These are phyloP conservation scores for Perkinsus marinus DNA, from an alignment of 169 alveolate species.

Conservation along the genomic window DNA sequence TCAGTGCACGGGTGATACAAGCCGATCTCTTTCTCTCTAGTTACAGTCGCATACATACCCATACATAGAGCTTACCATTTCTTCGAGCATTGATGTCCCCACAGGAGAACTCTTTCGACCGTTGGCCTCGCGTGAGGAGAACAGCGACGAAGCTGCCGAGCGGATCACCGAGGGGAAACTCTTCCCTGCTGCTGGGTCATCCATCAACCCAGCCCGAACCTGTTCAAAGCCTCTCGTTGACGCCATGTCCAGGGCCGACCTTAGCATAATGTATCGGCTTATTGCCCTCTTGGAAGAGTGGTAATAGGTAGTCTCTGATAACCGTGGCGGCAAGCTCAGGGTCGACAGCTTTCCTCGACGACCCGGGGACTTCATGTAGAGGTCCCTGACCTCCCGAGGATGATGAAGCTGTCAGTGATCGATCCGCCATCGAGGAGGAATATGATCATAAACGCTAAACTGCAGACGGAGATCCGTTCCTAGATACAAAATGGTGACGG, in stretches of 20 bases:
- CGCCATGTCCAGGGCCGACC: background rate
- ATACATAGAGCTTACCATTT: background rate
- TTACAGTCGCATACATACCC: background rate
- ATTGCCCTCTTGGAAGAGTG: conserved; percentile 1
- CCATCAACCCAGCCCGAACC: background rate
- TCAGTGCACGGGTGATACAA: too few species aligned
- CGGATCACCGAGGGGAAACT: background rate
- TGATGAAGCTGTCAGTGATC: background rate
- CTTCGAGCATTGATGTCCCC: background rate
- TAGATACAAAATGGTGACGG: too few species aligned
- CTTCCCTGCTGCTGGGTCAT: background rate
- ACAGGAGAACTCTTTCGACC: background rate
- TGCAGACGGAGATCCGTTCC: too few species aligned
- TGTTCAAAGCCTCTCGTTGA: background rate
- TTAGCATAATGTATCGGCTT: background rate
- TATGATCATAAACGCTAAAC: too few species aligned
- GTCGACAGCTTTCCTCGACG: background rate
- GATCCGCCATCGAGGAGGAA: background rate
- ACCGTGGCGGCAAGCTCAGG: conserved; percentile 6
- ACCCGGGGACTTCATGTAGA: background rate
- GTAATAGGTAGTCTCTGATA: conserved; percentile 4
- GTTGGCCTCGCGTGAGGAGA: background rate
- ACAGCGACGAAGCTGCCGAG: background rate
- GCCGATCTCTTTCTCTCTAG: too few species aligned
- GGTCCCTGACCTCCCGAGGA: background rate